These are phyloP conservation scores for Austroboletus niveus DNA, from an alignment of 1,284 basidiomycete genomes.

Conservation along the genomic window DNA sequence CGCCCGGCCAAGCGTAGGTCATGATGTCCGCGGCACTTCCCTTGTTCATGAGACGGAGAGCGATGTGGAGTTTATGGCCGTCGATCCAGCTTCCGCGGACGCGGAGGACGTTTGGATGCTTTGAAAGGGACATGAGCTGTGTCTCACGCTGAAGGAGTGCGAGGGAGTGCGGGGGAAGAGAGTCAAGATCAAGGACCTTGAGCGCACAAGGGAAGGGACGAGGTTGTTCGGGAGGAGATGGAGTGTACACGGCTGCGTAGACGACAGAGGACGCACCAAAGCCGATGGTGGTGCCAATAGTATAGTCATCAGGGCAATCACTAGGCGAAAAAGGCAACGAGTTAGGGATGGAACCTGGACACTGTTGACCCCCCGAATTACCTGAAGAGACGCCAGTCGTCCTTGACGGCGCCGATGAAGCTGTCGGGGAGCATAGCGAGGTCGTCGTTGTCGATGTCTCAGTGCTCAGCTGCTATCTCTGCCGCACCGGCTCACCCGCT, in stretches of 20 bases:
- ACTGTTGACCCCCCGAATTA: slow-evolving; percentile 19
- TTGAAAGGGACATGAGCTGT: slow-evolving; percentile 89
- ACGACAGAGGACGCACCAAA: slow-evolving; percentile 89
- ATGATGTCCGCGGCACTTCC: slow-evolving; percentile 87
- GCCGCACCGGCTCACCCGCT: slow-evolving; percentile 6
- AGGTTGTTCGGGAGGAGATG: slow-evolving; percentile 30
- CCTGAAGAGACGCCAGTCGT: slow-evolving; percentile 85
- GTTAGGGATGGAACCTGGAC: neutral
- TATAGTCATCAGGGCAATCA: slow-evolving; percentile 69
- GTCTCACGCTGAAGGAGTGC: slow-evolving; percentile 79
- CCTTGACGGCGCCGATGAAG: slow-evolving; percentile 70
- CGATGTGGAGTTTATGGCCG: slow-evolving; percentile 82
- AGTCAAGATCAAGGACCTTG: slow-evolving; percentile 87
- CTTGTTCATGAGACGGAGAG: slow-evolving; percentile 85
- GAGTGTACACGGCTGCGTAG: slow-evolving; percentile 70
- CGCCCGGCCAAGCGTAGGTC: slow-evolving; percentile 80
- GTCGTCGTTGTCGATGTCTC: neutral
- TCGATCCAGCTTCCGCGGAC: slow-evolving; percentile 88
- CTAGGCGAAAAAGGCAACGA: slow-evolving; percentile 37
- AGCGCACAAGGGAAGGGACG: slow-evolving; percentile 67
- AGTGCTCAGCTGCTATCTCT: neutral
- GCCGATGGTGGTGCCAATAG: slow-evolving; percentile 71
- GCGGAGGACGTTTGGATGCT: slow-evolving; percentile 88
- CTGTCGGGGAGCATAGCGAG: neutral
- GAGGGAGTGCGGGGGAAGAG: slow-evolving; percentile 64